Conservation (phyloP, 768 basidiomycete genomes). For the Phlebiopsis flavidoalba region DNA sequence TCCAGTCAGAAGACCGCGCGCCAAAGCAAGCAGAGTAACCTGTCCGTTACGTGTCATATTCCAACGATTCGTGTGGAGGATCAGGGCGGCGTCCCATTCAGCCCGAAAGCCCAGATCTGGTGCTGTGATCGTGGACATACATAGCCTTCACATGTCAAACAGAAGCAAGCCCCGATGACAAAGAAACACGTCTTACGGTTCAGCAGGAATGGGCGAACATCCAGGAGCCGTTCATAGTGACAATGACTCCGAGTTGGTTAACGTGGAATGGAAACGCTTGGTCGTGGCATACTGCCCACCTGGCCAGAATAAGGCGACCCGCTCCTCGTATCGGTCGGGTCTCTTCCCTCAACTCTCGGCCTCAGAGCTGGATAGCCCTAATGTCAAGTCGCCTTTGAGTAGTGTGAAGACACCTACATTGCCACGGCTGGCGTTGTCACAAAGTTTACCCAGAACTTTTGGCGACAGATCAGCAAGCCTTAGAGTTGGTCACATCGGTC, state of each 20-base stretch:
- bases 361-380: not conserved
- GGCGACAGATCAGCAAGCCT: not conserved
- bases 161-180: constrained; percentile 19
- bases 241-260: constrained; percentile 27
- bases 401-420: not conserved
- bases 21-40: not conserved
- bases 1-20: not conserved
- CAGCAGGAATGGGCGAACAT: constrained; percentile 12
- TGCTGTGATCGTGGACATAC: constrained; percentile 58
- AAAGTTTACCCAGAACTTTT: not conserved
- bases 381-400: not conserved
- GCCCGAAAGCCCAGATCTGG: constrained; percentile 54
- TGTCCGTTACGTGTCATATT: constrained; percentile 35
- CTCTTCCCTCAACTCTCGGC: constrained; percentile 10
- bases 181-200: constrained; percentile 20
- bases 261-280: constrained; percentile 38
- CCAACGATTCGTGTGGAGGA: constrained; percentile 60
- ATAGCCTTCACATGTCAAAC: constrained; percentile 40
- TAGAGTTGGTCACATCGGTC: constrained; percentile 16
- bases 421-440: not conserved
- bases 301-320: constrained; percentile 34
- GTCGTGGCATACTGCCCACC: constrained; percentile 43
- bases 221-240: not conserved
- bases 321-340: constrained; percentile 50
- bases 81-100: constrained; percentile 60